Base-by-base conservation (phyloP, 345 rosid genomes). In the Bruguiera sexangula region DNA sequence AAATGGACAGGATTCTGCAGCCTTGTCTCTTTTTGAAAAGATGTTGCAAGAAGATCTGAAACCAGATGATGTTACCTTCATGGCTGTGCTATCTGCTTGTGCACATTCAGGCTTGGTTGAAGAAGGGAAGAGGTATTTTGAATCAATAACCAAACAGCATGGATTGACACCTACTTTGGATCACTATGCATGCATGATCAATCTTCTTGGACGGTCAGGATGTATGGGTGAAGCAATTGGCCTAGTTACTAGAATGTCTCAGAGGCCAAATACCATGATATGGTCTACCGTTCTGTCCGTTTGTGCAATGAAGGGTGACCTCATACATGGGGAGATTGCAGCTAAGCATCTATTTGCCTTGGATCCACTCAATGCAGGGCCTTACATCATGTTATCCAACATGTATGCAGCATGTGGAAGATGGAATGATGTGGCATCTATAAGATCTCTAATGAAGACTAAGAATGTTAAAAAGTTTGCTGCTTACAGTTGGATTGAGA, bases 401-500 rank as follows among this genome's bases (percentile, higher is more conserved):
- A 77, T 85, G 76, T 85, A 83, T 74, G 89, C 92, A 15, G 76
- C 84, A 57, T 60, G 73, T 75, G 86, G 85, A 53, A 83, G 82
- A 71, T 87, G 89, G 92, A 75, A 83, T 30, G 89, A 83, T 65
- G 83, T 85, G 55, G 87, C 89, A 20, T 79, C 76, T 7, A 70
- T 82, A 48, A 85, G 88, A 77, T 79, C 84, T 68, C 71, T 81
- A 63, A 87, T 87, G 92, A 83, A 70, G 70, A 71, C 74, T 37
- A 83, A 71, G 32, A 83, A 85, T 62, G 88, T 82, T 29, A 87
- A 78, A 60, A 87, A 85, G 57, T 79, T 79, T 39, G 85, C 88
- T 30, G 89, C 92, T 46, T 87, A 77, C 75, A 85, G 92, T 78
- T 85, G 86, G 89, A 73, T 85, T 22, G 84, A 87, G 66, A 68